phyloP scores from a whole-genome alignment of 2,329 filamentous ascomycete genomes.

The Colletotrichum viniferum region DNA sequence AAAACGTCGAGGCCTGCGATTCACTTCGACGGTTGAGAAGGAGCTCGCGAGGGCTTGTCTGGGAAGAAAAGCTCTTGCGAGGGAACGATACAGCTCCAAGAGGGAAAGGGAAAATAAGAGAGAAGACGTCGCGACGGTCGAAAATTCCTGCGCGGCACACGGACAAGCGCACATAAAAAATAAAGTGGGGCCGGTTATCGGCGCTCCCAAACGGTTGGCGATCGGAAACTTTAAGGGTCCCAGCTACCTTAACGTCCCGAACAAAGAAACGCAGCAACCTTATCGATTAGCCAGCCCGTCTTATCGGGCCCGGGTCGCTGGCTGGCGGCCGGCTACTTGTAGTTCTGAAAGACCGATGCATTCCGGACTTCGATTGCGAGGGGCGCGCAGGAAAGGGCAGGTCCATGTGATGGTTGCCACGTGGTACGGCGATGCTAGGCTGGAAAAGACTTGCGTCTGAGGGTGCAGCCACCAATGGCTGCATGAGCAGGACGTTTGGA shows the following conservation, averaged over 20 bases:
- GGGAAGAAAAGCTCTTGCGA: background rate
- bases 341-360: background rate
- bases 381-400: background rate
- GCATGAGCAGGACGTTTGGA: background rate
- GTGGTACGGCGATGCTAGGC: constrained; percentile 2
- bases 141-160: constrained; percentile 2
- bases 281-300: background rate
- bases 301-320: background rate
- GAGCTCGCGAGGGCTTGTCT: background rate
- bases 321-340: background rate
- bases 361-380: background rate
- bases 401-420: constrained; percentile 4
- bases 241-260: background rate
- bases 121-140: background rate
- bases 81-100: constrained; percentile 5
- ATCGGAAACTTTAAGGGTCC: constrained; percentile 3
- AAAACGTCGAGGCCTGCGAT: too few species aligned
- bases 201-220: background rate
- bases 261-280: background rate
- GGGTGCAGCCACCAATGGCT: background rate
- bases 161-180: background rate
- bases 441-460: background rate
- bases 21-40: background rate
- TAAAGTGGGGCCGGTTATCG: constrained; percentile 2
- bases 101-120: background rate